Base-by-base conservation (phyloP, 768 basidiomycete species). In the Panellus pusillus region DNA sequence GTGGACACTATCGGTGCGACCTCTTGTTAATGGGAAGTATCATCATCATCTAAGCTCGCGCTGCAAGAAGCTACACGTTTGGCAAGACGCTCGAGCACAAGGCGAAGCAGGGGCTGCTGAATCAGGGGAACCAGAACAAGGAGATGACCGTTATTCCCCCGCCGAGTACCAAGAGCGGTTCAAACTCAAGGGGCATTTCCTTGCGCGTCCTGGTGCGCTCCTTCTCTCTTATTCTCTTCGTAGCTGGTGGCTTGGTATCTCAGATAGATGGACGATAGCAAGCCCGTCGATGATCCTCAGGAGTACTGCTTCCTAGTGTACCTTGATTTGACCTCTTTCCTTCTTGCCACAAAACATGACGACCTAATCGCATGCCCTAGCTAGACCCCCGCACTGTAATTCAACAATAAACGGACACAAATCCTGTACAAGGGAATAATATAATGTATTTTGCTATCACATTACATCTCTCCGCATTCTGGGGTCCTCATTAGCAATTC, bases 51-150 rank as follows among this genome's bases (percentile, higher is more conserved):
- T 17, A 24, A 18, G 13, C n/a, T 27, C 43, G 17, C 13, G 39
- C 29, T 24, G n/a, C 57, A 83, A 84, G 89, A 27, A 89, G 87
- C 62, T 93, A 87, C 68, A 90, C 88, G 0, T 86, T 92, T 58
- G 90, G 89, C 2, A 93, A 92, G 68, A 91, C 89, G 0, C 72
- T 93, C 7, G 91, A 93, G 68, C 90, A 90, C 68, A 88, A 90
- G 65, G 89, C 89, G 9, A 93, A 93, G 67, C 84, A 89, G 40
- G 84, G 82, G 5, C 73, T 24, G 24, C 24, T 92, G 12, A 83
- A 83, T 42, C 72, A 82, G 4, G 56, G 61, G 27, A 55, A 54
- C 24, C 2, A 24, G 24, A 24, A 24, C 2, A 86, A 89, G 57
- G 86, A 91, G 31, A 82, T 89, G 9, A 93, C 90, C 0, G 86